Base-by-base conservation (phyloP, 352 stramenopile species). In the Phytopythium vexans region DNA sequence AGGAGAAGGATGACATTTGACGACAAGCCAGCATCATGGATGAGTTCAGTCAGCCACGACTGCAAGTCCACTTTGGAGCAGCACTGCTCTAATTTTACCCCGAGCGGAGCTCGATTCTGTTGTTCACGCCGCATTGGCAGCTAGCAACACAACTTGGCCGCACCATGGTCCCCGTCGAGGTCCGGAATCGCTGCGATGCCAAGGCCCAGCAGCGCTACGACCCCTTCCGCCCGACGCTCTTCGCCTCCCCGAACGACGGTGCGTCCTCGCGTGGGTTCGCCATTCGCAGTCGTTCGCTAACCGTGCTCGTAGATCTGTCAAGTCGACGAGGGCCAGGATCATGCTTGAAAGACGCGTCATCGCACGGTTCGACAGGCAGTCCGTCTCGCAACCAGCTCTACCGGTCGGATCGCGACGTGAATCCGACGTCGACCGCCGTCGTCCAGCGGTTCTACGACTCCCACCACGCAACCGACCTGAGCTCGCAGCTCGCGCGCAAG, bases 141-240 rank as follows among this genome's bases (percentile, higher is more conserved):
- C n/a, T n/a, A n/a, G n/a, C n/a, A n/a, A n/a, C n/a, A n/a, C n/a
- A n/a, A n/a, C n/a, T n/a, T n/a, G n/a, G n/a, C n/a, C n/a, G n/a
- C n/a, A n/a, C n/a, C 7, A 80, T 87, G 66, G 40, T 85, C 12
- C 68, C 74, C 10, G 45, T 85, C 49, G 74, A 72, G n/a, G n/a
- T 78, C 50, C 65, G 77, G 6, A 72, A 72, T 48, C 67, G 53
- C 39, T 56, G 54, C 34, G 72, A 77, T 8, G 50, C 49, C 15
- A 63, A 70, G 12, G 70, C 64, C 11, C 77, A 86, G 42, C 27
- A 62, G 34, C 72, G 77, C 15, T 88, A 86, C 53, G 41, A 62
- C 12, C 49, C 74, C 12, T 88, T 86, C 42, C 74, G 77, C 15
- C 44, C 40, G 4, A 88, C 77, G 3, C 52, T 70, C 36, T 84